Conservation (phyloP, 331 rosid species). For the Quercus lobata region DNA sequence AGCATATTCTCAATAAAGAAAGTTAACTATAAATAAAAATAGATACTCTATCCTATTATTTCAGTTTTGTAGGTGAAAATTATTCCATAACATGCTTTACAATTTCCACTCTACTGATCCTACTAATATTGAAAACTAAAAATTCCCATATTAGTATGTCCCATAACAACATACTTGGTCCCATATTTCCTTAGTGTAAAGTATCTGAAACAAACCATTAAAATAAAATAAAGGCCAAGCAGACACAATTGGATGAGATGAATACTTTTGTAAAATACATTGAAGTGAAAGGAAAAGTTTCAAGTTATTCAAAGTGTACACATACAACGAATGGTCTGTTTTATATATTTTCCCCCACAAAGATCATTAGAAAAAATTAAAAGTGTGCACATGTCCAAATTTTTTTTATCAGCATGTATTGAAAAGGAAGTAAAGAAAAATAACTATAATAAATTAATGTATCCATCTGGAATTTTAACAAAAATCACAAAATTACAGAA, state of each 20-base stretch:
- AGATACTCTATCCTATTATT: not conserved
- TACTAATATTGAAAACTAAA: too few species aligned
- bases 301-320: not conserved
- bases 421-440: not conserved
- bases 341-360: not conserved
- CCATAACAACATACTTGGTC: too few species aligned
- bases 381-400: not conserved
- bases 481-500: not conserved
- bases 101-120: too few species aligned
- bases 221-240: too few species aligned
- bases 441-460: not conserved
- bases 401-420: not conserved
- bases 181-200: too few species aligned
- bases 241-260: too few species aligned
- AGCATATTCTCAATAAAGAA: not conserved
- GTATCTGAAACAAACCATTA: too few species aligned
- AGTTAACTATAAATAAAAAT: not conserved
- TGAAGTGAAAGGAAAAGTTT: not conserved
- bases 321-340: not conserved
- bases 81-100: too few species aligned
- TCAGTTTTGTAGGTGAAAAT: too few species aligned
- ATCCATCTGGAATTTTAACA: not conserved
- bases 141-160: too few species aligned
- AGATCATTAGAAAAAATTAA: not conserved
- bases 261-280: too few species aligned